These are phyloP conservation scores for Puccinia hordei DNA, from an alignment of 1,284 basidiomycete species.

Conservation along the genomic window DNA sequence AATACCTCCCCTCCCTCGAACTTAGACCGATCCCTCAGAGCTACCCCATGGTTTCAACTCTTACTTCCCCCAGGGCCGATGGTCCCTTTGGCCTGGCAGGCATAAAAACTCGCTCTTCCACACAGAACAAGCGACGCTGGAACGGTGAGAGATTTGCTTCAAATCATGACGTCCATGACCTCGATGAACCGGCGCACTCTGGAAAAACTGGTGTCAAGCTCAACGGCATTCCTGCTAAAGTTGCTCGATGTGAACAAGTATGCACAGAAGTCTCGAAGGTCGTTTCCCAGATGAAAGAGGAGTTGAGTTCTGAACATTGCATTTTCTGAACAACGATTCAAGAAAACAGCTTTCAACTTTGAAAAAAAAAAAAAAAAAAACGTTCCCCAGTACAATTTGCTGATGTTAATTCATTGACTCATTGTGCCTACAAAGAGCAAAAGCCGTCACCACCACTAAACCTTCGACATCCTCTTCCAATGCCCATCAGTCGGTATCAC, in stretches of 20 bases:
- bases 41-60: background rate
- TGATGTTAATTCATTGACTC: background rate
- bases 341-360: background rate
- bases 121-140: constrained; percentile 19
- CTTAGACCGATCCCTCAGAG: background rate
- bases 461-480: background rate
- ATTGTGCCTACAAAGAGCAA: constrained; percentile 10
- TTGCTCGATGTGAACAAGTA: constrained; percentile 35
- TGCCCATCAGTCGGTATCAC: constrained; percentile 8
- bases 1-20: constrained; percentile 14
- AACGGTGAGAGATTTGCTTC: constrained; percentile 8
- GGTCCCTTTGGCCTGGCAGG: background rate
- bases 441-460: background rate
- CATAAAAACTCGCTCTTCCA: background rate
- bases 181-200: background rate
- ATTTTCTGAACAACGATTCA: background rate
- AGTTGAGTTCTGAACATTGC: constrained; percentile 40
- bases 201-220: constrained; percentile 21
- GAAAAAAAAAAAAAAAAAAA: background rate
- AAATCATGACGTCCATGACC: background rate
- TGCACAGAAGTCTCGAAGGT: constrained; percentile 33
- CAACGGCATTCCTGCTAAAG: constrained; percentile 43
- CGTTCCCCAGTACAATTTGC: background rate
- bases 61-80: constrained; percentile 10
- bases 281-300: constrained; percentile 37